Conservation (phyloP, 2,329 filamentous ascomycete genomes). For the Pyricularia sp. region DNA sequence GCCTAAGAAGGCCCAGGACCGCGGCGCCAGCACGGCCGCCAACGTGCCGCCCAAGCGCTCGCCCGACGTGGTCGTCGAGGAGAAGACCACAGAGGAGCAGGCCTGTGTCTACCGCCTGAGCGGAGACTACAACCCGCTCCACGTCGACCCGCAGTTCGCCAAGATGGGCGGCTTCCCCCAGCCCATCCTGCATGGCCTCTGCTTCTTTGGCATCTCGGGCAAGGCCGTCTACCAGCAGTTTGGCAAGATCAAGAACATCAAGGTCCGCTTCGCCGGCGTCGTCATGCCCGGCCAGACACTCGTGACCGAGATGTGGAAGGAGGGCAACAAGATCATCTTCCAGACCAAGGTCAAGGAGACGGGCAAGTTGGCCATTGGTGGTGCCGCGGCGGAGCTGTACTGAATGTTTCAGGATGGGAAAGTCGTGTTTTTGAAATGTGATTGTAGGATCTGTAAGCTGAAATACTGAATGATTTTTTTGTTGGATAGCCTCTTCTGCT, state of each 20-base stretch:
- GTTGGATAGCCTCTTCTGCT: not conserved
- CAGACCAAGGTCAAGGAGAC: slow-evolving; percentile 88
- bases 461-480: not conserved
- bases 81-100: slow-evolving; percentile 81
- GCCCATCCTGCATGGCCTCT: slow-evolving; percentile 94
- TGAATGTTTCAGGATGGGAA: not conserved
- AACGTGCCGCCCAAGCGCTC: slow-evolving; percentile 66
- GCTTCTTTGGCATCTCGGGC: slow-evolving; percentile 83
- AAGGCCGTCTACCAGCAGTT: slow-evolving; percentile 84
- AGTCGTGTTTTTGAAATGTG: not conserved
- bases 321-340: slow-evolving; percentile 70
- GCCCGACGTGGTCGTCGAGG: slow-evolving; percentile 76
- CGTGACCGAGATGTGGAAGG: slow-evolving; percentile 90
- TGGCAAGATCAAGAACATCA: slow-evolving; percentile 81
- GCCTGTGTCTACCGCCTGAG: slow-evolving; percentile 88
- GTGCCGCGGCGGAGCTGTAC: slow-evolving; percentile 69
- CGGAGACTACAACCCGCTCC: slow-evolving; percentile 92
- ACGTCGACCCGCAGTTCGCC: slow-evolving; percentile 90
- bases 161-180: slow-evolving; percentile 91
- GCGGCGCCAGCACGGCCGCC: slow-evolving; percentile 69
- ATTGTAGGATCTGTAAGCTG: not conserved
- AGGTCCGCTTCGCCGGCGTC: slow-evolving; percentile 81
- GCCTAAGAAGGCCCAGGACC: slow-evolving; percentile 63
- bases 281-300: slow-evolving; percentile 85
- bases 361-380: slow-evolving; percentile 77